A percentile compares a stretch with the other conserved stretches of the same genome.
Evolutionary conservation across 306 rosid species (phyloP).

Genomic region (Herpetospermum pedunculosum): DNA sequence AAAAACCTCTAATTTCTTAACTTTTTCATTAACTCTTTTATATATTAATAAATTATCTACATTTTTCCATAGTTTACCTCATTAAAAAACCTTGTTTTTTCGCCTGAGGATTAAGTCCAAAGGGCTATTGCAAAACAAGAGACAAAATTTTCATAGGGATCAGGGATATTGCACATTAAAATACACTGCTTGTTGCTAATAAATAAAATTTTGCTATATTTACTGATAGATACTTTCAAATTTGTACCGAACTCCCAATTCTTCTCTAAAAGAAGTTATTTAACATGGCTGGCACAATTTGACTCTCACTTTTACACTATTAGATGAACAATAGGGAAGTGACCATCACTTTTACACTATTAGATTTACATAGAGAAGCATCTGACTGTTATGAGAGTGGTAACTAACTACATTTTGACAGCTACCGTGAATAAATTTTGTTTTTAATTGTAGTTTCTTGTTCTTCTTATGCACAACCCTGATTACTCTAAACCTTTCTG

Average conservation of each 20-base stretch:
- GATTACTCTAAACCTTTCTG: neutral
- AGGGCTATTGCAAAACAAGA: too few species aligned
- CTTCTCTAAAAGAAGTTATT: neutral
- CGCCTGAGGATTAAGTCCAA: too few species aligned
- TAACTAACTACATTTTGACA: neutral
- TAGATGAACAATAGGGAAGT: neutral
- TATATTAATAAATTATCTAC: too few species aligned
- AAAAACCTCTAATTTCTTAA: too few species aligned
- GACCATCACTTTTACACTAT: neutral
- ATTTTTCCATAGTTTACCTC: too few species aligned
- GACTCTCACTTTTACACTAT: neutral
- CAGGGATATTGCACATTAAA: too few species aligned
- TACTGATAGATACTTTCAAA: too few species aligned
- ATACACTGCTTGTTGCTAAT: neutral
- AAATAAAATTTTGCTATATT: too few species aligned
- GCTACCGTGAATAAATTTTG: neutral
- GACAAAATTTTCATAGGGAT: too few species aligned
- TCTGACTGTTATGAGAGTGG: neutral
- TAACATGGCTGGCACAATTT: neutral
- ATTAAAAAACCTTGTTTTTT: too few species aligned
- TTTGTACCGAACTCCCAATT: neutral
- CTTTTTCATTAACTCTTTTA: too few species aligned
- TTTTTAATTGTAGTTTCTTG: neutral
- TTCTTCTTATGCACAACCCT: neutral
- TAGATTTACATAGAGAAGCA: neutral